phyloP scores from a whole-genome alignment of 768 basidiomycete genomes.

The Infundibulicybe gibba region DNA sequence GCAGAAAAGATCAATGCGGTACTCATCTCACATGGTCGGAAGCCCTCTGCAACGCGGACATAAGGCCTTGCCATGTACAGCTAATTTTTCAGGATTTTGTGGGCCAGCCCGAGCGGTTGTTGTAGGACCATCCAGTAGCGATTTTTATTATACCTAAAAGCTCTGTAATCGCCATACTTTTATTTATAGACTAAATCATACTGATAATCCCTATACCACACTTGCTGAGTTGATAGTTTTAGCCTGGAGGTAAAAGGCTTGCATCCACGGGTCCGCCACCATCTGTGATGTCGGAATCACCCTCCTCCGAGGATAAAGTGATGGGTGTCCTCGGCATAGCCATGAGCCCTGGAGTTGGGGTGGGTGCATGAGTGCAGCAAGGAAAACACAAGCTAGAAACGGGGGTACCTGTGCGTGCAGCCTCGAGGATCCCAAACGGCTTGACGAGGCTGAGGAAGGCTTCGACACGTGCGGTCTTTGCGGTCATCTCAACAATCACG shows the following conservation, averaged over 20 bases:
- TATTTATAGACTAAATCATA: slow-evolving; percentile 1
- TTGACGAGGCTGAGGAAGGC: slow-evolving; percentile 89
- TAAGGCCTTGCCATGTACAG: slow-evolving; percentile 4
- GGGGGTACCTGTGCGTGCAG: slow-evolving; percentile 83
- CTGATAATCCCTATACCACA: not conserved
- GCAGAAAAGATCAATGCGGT: slow-evolving; percentile 34
- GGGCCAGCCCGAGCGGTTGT: too few species aligned
- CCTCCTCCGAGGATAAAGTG: slow-evolving; percentile 33
- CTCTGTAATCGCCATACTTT: slow-evolving; percentile 1
- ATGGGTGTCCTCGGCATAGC: slow-evolving; percentile 98
- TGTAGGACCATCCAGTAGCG: too few species aligned
- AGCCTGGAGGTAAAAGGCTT: slow-evolving; percentile 93
- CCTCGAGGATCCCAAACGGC: slow-evolving; percentile 94
- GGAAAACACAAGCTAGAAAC: slow-evolving; percentile 2
- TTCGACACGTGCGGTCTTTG: slow-evolving; percentile 87
- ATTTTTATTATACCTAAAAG: not conserved
- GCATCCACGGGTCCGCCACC: slow-evolving; percentile 75
- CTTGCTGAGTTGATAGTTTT: slow-evolving; percentile 14
- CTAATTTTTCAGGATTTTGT: too few species aligned
- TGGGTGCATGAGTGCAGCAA: slow-evolving; percentile 2
- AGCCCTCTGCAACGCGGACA: slow-evolving; percentile 15
- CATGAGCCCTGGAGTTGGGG: slow-evolving; percentile 66
- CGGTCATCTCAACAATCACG: slow-evolving; percentile 92
- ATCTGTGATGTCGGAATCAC: slow-evolving; percentile 6
- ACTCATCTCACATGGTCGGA: slow-evolving; percentile 12